Evolutionary conservation across 768 basidiomycete species (phyloP).

Genomic region (Cantharellus cinnabarinus): DNA sequence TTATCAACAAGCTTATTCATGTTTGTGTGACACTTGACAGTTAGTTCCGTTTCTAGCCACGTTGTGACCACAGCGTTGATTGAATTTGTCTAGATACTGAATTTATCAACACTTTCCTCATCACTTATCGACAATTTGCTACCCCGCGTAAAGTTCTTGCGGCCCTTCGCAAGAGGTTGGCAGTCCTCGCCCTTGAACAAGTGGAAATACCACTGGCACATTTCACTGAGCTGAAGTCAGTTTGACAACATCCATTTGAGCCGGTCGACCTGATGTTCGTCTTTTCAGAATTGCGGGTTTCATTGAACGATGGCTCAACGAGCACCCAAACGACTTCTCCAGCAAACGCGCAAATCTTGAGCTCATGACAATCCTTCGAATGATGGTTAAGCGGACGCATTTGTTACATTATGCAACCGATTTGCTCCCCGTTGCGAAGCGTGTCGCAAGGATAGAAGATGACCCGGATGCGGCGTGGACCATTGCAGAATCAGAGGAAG

Average conservation of each 20-base stretch:
- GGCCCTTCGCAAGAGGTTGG: slow-evolving; percentile 75
- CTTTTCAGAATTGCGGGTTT: slow-evolving; percentile 50
- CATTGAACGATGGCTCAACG: slow-evolving; percentile 54
- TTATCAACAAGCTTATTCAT: slow-evolving; percentile 66
- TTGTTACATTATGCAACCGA: slow-evolving; percentile 72
- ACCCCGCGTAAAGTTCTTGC: slow-evolving; percentile 60
- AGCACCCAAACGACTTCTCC: slow-evolving; percentile 63
- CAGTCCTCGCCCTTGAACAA: slow-evolving; percentile 42
- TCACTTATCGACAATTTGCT: slow-evolving; percentile 69
- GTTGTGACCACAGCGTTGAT: slow-evolving; percentile 1
- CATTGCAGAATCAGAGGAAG: slow-evolving; percentile 28
- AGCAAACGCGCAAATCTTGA: slow-evolving; percentile 55
- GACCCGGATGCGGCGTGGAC: slow-evolving; percentile 56
- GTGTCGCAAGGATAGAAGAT: slow-evolving; percentile 35
- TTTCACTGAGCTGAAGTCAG: neutral
- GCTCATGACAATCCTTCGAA: slow-evolving; percentile 54
- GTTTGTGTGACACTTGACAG: slow-evolving; percentile 71
- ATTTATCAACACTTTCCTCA: slow-evolving; percentile 59
- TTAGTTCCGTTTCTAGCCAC: slow-evolving; percentile 13
- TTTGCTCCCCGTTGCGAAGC: slow-evolving; percentile 60
- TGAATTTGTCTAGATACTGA: slow-evolving; percentile 34
- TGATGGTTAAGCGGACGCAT: slow-evolving; percentile 58
- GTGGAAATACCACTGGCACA: slow-evolving; percentile 11
- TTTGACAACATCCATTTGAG: neutral
- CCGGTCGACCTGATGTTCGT: neutral